Evolutionary conservation across 768 basidiomycete species (phyloP).

Genomic region (Boletellus sp.): DNA sequence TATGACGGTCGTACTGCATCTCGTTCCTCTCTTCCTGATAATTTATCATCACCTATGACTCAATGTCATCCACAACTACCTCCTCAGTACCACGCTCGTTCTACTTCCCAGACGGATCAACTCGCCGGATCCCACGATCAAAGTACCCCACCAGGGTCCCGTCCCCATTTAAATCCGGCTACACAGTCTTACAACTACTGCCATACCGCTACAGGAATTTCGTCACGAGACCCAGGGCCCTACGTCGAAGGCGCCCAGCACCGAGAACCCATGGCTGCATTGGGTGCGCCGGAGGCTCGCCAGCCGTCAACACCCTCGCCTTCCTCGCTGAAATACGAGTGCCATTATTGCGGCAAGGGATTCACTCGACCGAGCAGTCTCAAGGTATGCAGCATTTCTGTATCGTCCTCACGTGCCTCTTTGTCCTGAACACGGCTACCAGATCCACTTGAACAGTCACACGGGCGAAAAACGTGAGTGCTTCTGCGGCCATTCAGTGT

Average conservation of each 20-base stretch:
- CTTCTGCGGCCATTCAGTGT: not conserved
- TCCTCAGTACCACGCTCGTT: constrained; percentile 23
- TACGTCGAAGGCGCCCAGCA: constrained; percentile 17
- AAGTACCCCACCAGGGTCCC: constrained; percentile 20
- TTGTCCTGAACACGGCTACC: constrained; percentile 9
- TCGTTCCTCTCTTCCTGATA: constrained; percentile 17
- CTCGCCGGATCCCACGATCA: constrained; percentile 29
- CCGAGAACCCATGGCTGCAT: constrained; percentile 11
- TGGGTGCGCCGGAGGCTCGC: constrained; percentile 12
- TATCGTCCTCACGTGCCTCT: not conserved
- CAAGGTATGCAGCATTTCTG: constrained; percentile 48
- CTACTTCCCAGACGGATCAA: constrained; percentile 29
- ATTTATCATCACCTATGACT: constrained; percentile 21
- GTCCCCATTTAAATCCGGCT: constrained; percentile 21
- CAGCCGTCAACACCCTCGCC: constrained; percentile 23
- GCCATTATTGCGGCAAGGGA: constrained; percentile 72
- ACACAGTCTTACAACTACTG: constrained; percentile 19
- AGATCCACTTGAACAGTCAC: constrained; percentile 85
- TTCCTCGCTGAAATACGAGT: constrained; percentile 62
- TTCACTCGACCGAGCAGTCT: constrained; percentile 83
- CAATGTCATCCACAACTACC: constrained; percentile 22
- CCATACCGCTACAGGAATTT: constrained; percentile 9
- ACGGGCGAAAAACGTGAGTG: constrained; percentile 80
- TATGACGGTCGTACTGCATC: constrained; percentile 23
- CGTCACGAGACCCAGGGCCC: constrained; percentile 21